Percentiles rank a stretch among this genome's conserved stretches.
These are phyloP conservation scores for Pichia kluyveri DNA, from an alignment of 805 yeast species.

Conservation along the genomic window DNA sequence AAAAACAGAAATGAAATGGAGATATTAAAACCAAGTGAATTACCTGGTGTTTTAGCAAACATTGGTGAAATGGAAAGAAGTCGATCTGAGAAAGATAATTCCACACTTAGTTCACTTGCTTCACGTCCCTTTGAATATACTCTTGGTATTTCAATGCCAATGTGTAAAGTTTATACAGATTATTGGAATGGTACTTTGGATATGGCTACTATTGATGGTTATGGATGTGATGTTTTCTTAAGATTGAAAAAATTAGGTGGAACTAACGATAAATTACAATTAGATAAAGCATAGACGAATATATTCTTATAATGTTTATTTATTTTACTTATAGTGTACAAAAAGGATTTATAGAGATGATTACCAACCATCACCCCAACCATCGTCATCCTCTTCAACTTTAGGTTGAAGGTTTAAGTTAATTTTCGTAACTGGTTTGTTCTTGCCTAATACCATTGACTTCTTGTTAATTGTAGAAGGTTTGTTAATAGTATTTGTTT, in stretches of 20 bases:
- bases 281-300: constrained; percentile 50
- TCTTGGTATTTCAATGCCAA: constrained; percentile 83
- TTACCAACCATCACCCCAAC: constrained; percentile 41
- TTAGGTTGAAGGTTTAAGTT: constrained; percentile 27
- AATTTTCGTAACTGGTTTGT: constrained; percentile 20
- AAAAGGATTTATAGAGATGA: not conserved
- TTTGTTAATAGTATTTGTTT: not conserved
- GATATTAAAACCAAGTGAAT: constrained; percentile 2
- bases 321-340: not conserved
- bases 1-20: not conserved
- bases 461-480: constrained; percentile 2
- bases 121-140: constrained; percentile 67
- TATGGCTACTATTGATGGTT: constrained; percentile 79
- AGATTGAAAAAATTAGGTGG: constrained; percentile 72
- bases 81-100: constrained; percentile 19
- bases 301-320: not conserved
- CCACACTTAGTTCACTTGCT: constrained; percentile 57
- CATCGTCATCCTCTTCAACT: constrained; percentile 28
- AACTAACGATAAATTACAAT: constrained; percentile 49
- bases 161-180: constrained; percentile 88
- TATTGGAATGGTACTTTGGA: constrained; percentile 93
- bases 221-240: constrained; percentile 83
- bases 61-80: constrained; percentile 26
- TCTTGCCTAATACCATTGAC: constrained; percentile 7
- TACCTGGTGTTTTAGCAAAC: constrained; percentile 21